Percentiles rank a stretch among this genome's conserved stretches.
Evolutionary conservation across 805 yeast genomes (phyloP).

Genomic region (Zygotorulaspora danielsina): DNA sequence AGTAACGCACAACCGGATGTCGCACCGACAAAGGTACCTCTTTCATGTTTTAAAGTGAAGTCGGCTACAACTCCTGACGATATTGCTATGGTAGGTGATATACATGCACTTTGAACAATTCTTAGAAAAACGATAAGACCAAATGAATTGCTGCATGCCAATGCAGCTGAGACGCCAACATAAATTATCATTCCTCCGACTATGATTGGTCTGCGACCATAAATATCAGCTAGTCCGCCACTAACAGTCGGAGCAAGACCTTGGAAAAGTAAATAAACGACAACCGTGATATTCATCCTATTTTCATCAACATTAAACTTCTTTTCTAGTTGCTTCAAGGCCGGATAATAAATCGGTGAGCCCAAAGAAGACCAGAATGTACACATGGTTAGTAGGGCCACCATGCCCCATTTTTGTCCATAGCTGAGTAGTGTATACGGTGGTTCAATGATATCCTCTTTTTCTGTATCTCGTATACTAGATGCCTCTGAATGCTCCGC

Average conservation of each 20-base stretch:
- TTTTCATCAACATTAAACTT: conserved; percentile 54
- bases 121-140: conserved; percentile 61
- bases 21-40: conserved; percentile 69
- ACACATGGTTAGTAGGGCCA: conserved; percentile 30
- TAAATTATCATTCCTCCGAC: conserved; percentile 52
- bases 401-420: conserved; percentile 33
- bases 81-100: conserved; percentile 68
- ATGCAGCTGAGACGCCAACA: conserved; percentile 56
- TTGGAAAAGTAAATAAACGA: conserved; percentile 68
- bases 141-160: conserved; percentile 56
- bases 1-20: conserved; percentile 59
- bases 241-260: conserved; percentile 68
- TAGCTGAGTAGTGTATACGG: conserved; percentile 28
- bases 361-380: conserved; percentile 68
- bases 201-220: conserved; percentile 70
- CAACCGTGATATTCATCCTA: conserved; percentile 63
- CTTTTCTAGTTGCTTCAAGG: conserved; percentile 53
- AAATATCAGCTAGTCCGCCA: conserved; percentile 61
- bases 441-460: conserved; percentile 4
- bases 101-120: conserved; percentile 67
- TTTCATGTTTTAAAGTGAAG: conserved; percentile 53
- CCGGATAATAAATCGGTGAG: conserved; percentile 79
- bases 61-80: conserved; percentile 71
- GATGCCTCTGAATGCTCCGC: conserved; percentile 6
- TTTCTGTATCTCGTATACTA: conserved; percentile 5